Evolutionary conservation across 805 yeast genomes (phyloP), one percentile per base, ranked within the genome.

Genomic region (Phaffomyces opuntiae): DNA sequence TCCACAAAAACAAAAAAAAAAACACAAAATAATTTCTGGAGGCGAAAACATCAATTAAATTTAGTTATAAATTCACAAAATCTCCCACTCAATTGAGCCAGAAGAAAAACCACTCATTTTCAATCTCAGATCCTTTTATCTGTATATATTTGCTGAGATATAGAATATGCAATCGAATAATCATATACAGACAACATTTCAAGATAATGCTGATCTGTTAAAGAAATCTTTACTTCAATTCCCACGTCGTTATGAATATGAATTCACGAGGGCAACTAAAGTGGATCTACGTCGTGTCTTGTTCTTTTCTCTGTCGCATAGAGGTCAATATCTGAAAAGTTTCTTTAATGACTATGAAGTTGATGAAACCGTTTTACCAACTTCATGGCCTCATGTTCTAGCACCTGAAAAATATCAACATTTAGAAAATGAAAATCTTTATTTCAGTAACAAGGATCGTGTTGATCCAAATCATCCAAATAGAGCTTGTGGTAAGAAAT

Each of bases 401-500:
- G 51, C 38, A 0, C 55, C 59, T 7, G 60, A 55, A 45, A 53
- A 53, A 26, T 54, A 54, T 46, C 59, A 52, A 33, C 56, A 50
- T 36, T 40, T 53, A 21, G 57, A 51, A 39, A 42, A 43, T 14
- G 52, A 52, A n/a, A 53, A 48, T 9, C 38, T 56, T 21, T 59
- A 56, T 39, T 44, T 53, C 39, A 44, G 49, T 26, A 47, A 56
- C 11, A 38, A 39, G 7, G 38, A 47, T 5, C 46, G 19, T 8
- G 17, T 7, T 33, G 12, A 46, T 7, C 40, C 53, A 2, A 63
- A 61, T 50, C 95, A 87, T 57, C 71, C 75, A 19, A 75, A 80
- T 16, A 69, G 86, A 61, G 83, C 91, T 0, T 87, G 96, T 61
- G 83, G 87, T 2, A 69, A 82, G 19, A 79, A 80, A 43, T 83